Evolutionary conservation across 2,329 filamentous ascomycete species (phyloP).

Genomic region (Cordyceps farinosa): DNA sequence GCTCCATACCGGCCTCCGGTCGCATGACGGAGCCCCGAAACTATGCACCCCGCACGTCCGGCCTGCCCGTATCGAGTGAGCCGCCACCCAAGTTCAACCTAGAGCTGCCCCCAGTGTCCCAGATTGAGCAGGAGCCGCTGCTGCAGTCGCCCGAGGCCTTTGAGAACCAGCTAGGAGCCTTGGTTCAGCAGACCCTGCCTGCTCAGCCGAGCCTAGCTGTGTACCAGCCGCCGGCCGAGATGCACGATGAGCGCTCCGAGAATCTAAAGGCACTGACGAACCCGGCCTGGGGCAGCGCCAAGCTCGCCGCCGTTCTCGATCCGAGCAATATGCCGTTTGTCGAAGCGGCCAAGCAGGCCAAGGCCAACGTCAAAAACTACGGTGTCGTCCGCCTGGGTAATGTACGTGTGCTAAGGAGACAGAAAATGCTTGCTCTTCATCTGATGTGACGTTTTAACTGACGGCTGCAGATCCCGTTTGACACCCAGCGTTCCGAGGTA

Average conservation of each 20-base stretch:
- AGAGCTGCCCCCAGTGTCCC: slow-evolving; percentile 14
- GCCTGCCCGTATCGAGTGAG: slow-evolving; percentile 24
- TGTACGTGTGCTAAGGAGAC: slow-evolving; percentile 34
- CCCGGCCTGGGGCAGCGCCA: slow-evolving; percentile 33
- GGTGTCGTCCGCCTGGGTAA: slow-evolving; percentile 51
- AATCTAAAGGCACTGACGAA: slow-evolving; percentile 37
- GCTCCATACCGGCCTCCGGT: slow-evolving; percentile 17
- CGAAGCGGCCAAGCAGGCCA: slow-evolving; percentile 33
- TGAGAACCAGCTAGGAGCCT: neutral
- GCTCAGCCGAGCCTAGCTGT: slow-evolving; percentile 13
- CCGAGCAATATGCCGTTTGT: slow-evolving; percentile 45
- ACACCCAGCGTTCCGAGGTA: slow-evolving; percentile 50
- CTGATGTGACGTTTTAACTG: neutral
- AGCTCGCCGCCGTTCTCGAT: slow-evolving; percentile 33
- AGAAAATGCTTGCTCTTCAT: neutral
- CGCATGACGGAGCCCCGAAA: slow-evolving; percentile 40
- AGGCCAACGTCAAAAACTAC: slow-evolving; percentile 28
- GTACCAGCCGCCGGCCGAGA: slow-evolving; percentile 15
- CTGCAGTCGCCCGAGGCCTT: slow-evolving; percentile 1
- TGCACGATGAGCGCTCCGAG: slow-evolving; percentile 32
- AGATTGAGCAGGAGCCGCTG: neutral
- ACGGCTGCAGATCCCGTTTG: slow-evolving; percentile 50
- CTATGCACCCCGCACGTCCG: slow-evolving; percentile 36
- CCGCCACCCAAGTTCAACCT: slow-evolving; percentile 40
- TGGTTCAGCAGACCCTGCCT: neutral